Evolutionary conservation across 208 protist genomes (phyloP), one percentile per base, ranked within the genome.

Genomic region (Trypanosoma rangeli): DNA sequence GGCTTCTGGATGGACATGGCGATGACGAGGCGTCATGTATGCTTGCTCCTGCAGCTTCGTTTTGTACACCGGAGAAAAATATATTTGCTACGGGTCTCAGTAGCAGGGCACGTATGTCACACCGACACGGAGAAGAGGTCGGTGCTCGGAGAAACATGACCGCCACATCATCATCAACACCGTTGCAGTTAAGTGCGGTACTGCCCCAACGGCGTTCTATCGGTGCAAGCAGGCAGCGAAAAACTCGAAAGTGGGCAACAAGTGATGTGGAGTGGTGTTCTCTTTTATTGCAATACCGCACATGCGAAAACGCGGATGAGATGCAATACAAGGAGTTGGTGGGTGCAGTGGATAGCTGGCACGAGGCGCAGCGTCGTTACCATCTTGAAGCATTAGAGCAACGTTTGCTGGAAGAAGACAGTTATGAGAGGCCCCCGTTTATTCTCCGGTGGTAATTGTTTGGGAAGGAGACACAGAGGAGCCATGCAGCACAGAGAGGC

Each of bases 391-490:
- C 60, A 16, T 48, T 73, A 46, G 57, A 73, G 52, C 35, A 5
- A 16, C 58, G 68, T 33, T 61, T 68, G n/a, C 57, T 24, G 42
- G 59, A 73, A 37, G 9, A 31, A 42, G 57, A 67, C 1, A 13
- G 29, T 20, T 29, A 49, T 54, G 35, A 26, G 29, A 33, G 33
- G n/a, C 52, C 53, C 9, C 60, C 61, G 29, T 64, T 73, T 68
- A 33, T 62, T 35, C 68, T 73, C 44, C 60, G 68, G n/a, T 73
- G 68, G 68, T 68, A 60, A 67, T 22, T 58, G 42, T 2, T 64
- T 42, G 8, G 50, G 26, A 35, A n/a, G 2, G 65, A 61, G 16
- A 24, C 5, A 24, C 39, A 39, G 28, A 10, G 18, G 10, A 46
- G 42, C 15, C 42, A 46, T 10, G 13, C 8, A 46, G 15, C 42